Evolutionary conservation across 2,329 filamentous ascomycete species (phyloP), one percentile per base, ranked within the genome.

Genomic region (Exophiala sideris): DNA sequence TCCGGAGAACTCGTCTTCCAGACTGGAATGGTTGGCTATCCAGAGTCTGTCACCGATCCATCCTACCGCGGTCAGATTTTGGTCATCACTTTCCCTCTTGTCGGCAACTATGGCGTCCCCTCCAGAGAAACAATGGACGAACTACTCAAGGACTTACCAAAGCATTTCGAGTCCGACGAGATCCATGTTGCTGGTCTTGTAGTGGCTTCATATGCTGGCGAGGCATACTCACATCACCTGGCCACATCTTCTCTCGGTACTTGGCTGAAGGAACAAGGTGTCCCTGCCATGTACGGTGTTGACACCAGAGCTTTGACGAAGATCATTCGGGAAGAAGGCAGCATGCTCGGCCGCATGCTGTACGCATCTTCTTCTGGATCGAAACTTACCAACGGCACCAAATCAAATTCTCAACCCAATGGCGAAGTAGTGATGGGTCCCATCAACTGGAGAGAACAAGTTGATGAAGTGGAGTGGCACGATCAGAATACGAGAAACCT

Each of bases 21-120:
- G 81, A 99, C 94, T 54, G 94, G 94, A 74, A 96, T 97, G 91
- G 94, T 97, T 65, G 94, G 94, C 68, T 99, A 99, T 72, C 91
- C 94, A 39, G 94, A 99, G 79, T 95, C 88, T 45, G 85, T 92
- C 80, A 91, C 88, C 67, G 88, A 92, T 67, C 88, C 88, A 49
- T 92, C 88, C 16, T 92, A 92, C 77, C 87, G 88, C 63, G 88
- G 94, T 64, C 92, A 99, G 77, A 96, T 99, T 65, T 82, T 99
- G 65, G 91, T 97, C 73, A 85, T 97, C 67, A 99, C 92, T 50
- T 96, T 96, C 72, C 94, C 92, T 55, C 80, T 97, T 36, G 88
- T 96, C 56, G 92, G 92, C 71, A 99, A 97, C 79, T 99, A 99
- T 76, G 92, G 92, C 71, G 94, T 97, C 24, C 94, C 94, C 50